These are phyloP conservation scores for Rhododendron molle DNA, from an alignment of 148 eudicot genomes.

Conservation along the genomic window DNA sequence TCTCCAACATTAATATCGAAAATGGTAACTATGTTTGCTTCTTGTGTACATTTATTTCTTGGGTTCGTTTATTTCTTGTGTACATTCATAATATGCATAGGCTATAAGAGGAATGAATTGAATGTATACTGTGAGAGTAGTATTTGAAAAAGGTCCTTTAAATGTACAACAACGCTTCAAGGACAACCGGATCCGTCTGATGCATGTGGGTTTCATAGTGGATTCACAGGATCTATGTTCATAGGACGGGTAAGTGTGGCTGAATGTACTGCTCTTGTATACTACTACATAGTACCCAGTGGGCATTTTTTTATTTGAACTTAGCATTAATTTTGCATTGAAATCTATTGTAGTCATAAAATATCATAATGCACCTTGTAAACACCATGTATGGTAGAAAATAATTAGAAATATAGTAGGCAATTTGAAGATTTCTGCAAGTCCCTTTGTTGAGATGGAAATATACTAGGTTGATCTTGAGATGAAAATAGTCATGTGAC, in stretches of 20 bases:
- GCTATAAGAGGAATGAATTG: neutral
- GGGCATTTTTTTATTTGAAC: neutral
- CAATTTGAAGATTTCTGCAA: neutral
- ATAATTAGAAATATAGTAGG: neutral
- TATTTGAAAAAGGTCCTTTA: neutral
- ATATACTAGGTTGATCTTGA: neutral
- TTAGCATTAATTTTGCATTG: neutral
- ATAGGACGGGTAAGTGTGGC: neutral
- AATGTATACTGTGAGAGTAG: neutral
- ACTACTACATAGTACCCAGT: neutral
- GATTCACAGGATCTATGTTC: too few species aligned
- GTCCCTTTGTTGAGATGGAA: neutral
- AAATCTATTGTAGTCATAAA: neutral
- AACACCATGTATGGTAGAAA: neutral
- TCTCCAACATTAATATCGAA: conserved; percentile 48
- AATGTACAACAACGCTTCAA: neutral
- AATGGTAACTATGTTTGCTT: conserved; percentile 33
- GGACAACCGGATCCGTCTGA: neutral
- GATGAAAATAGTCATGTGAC: neutral
- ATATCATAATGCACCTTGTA: neutral
- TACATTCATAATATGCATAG: neutral
- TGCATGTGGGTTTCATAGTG: neutral
- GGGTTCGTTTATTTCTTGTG: neutral
- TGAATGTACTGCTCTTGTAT: neutral
- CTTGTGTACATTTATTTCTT: neutral